These are phyloP conservation scores for Nidularia sp. DNA, from an alignment of 768 basidiomycete genomes.

Conservation along the genomic window DNA sequence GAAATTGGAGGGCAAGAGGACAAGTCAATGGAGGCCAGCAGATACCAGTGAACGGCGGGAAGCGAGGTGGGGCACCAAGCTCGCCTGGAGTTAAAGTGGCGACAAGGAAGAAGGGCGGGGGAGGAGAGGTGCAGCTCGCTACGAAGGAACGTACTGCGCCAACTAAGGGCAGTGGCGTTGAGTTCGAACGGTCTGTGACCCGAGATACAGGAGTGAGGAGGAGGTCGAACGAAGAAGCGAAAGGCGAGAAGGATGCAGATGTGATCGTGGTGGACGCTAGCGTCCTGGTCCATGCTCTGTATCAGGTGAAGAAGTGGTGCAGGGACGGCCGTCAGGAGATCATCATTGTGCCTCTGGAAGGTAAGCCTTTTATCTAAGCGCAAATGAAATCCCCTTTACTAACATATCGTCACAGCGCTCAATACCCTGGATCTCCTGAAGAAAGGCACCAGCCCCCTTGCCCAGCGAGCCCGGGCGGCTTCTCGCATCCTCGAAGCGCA, in stretches of 20 bases:
- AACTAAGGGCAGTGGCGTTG: slow-evolving; percentile 13
- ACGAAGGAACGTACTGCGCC: slow-evolving; percentile 8
- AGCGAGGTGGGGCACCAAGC: slow-evolving; percentile 22
- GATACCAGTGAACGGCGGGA: slow-evolving; percentile 14
- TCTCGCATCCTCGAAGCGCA: slow-evolving; percentile 87
- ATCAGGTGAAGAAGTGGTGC: slow-evolving; percentile 81
- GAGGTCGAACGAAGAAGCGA: slow-evolving; percentile 25
- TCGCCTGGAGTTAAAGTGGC: slow-evolving; percentile 25
- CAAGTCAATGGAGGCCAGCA: slow-evolving; percentile 7
- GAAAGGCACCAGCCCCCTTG: slow-evolving; percentile 78
- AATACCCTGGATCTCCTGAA: slow-evolving; percentile 91
- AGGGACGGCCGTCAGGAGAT: slow-evolving; percentile 73
- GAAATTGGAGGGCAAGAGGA: slow-evolving; percentile 59
- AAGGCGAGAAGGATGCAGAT: slow-evolving; percentile 59
- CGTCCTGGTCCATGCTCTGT: slow-evolving; percentile 73
- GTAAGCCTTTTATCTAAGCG: slow-evolving; percentile 33
- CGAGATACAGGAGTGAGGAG: slow-evolving; percentile 16
- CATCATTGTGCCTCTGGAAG: slow-evolving; percentile 84
- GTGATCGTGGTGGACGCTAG: slow-evolving; percentile 78
- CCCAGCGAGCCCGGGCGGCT: slow-evolving; percentile 80
- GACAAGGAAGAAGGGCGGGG: slow-evolving; percentile 22
- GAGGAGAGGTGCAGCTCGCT: slow-evolving; percentile 10
- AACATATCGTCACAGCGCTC: slow-evolving; percentile 47
- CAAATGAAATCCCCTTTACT: neutral
- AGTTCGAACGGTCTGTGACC: slow-evolving; percentile 11